Conservation (phyloP, 2,329 filamentous ascomycete genomes). For the Leptodontidium sp. region DNA sequence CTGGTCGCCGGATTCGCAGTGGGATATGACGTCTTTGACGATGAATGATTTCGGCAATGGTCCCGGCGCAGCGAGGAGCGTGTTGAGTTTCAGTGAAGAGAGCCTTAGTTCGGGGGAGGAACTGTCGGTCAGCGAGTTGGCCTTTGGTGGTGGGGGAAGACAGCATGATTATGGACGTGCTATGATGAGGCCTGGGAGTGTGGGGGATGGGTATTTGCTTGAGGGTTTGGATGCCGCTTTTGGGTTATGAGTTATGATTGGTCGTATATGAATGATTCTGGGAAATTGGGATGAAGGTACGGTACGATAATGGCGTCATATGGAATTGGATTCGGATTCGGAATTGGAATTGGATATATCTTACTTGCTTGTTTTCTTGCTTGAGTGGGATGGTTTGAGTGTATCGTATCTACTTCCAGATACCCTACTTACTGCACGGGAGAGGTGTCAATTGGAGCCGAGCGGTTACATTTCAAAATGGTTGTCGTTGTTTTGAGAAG, state of each 20-base stretch:
- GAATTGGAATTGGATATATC: too few relatives aligned
- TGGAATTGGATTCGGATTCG: background rate
- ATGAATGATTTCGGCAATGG: constrained; percentile 48
- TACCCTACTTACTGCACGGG: too few relatives aligned
- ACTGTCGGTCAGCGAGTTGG: constrained; percentile 41
- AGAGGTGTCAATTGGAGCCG: constrained; percentile 13
- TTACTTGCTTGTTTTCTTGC: too few relatives aligned
- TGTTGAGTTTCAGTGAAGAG: constrained; percentile 67
- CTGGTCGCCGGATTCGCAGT: constrained; percentile 65
- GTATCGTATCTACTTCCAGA: constrained; percentile 5
- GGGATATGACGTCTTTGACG: constrained; percentile 52
- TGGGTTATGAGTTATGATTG: constrained; percentile 45
- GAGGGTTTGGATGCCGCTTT: constrained; percentile 51
- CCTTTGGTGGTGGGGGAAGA: constrained; percentile 31
- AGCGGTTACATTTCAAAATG: background rate
- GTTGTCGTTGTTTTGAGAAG: background rate
- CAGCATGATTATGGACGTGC: constrained; percentile 33
- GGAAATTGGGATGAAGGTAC: background rate
- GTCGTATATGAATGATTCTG: background rate
- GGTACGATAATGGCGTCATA: background rate
- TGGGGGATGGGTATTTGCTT: constrained; percentile 39
- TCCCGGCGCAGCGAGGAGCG: constrained; percentile 56
- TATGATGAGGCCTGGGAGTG: constrained; percentile 29
- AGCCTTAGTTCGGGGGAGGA: constrained; percentile 63
- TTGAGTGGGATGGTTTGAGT: background rate